These are phyloP conservation scores for Populus hybrid DNA, from an alignment of 441 rosid species.

Conservation along the genomic window DNA sequence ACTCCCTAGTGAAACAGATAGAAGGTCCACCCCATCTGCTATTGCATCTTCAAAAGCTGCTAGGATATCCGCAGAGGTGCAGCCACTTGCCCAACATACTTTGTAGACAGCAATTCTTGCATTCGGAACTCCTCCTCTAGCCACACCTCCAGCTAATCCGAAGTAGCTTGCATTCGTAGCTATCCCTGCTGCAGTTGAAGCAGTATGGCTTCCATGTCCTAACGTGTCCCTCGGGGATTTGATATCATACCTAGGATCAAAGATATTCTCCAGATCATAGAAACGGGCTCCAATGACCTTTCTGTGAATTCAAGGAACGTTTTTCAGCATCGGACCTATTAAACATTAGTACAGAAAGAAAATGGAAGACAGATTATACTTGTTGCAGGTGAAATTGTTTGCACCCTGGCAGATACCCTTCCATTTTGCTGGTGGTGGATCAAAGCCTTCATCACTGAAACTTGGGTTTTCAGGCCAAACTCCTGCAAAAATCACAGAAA, in stretches of 20 bases:
- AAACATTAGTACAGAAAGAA: not conserved
- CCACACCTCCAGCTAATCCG: constrained; percentile 38
- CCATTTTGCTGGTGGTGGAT: constrained; percentile 30
- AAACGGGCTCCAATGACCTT: constrained; percentile 40
- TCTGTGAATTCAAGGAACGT: constrained; percentile 15
- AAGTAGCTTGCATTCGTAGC: constrained; percentile 48
- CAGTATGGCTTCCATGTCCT: constrained; percentile 70
- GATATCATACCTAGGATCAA: not conserved
- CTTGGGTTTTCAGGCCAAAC: not conserved
- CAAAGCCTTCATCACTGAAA: constrained; percentile 15
- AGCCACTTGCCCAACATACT: constrained; percentile 60
- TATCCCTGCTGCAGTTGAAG: constrained; percentile 64
- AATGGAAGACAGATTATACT: constrained; percentile 11
- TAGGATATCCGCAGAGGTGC: constrained; percentile 67
- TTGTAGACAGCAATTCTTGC: constrained; percentile 69
- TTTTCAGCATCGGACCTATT: not conserved
- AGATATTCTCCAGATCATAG: constrained; percentile 14
- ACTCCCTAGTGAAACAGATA: constrained; percentile 61
- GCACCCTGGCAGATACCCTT: constrained; percentile 21
- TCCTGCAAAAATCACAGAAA: not conserved
- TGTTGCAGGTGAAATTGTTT: constrained; percentile 41
- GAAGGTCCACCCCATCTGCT: constrained; percentile 59
- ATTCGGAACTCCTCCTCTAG: constrained; percentile 62
- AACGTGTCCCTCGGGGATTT: constrained; percentile 56
- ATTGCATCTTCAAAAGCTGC: constrained; percentile 74